Conservation (phyloP, 768 basidiomycete species). For the Xanthoconium purpureum region DNA sequence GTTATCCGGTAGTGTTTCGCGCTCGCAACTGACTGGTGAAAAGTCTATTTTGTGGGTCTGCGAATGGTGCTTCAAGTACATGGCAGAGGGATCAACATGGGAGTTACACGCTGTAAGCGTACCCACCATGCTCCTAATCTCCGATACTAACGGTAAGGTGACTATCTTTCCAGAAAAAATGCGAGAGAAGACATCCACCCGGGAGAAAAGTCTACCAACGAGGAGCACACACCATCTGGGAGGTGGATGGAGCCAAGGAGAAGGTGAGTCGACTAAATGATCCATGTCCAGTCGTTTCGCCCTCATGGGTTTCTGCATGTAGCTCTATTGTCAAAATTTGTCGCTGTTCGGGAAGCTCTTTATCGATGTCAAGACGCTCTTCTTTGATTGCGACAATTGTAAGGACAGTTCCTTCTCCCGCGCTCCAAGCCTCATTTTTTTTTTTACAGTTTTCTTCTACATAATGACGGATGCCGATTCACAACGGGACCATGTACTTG, state of each 20-base stretch:
- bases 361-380: slow-evolving; percentile 95
- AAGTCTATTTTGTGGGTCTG: slow-evolving; percentile 74
- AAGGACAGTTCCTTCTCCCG: slow-evolving; percentile 23
- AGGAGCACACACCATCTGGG: slow-evolving; percentile 90
- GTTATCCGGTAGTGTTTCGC: slow-evolving; percentile 58
- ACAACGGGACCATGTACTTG: slow-evolving; percentile 75
- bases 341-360: slow-evolving; percentile 98
- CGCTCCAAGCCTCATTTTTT: background rate
- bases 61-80: slow-evolving; percentile 96
- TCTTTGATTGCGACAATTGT: slow-evolving; percentile 89
- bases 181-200: slow-evolving; percentile 70
- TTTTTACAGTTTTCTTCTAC: slow-evolving; percentile 72
- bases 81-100: slow-evolving; percentile 71
- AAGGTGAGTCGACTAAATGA: slow-evolving; percentile 54
- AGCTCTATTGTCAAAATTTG: slow-evolving; percentile 97
- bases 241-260: slow-evolving; percentile 84
- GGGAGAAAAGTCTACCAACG: slow-evolving; percentile 88
- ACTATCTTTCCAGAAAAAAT: slow-evolving; percentile 52
- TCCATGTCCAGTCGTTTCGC: background rate
- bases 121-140: background rate
- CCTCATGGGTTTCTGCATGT: slow-evolving; percentile 1
- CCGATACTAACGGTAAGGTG: slow-evolving; percentile 4
- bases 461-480: slow-evolving; percentile 83
- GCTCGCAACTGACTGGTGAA: slow-evolving; percentile 44
- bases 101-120: slow-evolving; percentile 61